Conservation (phyloP, 176 grass and related monocot species). For the Calamus simplicifolius region DNA sequence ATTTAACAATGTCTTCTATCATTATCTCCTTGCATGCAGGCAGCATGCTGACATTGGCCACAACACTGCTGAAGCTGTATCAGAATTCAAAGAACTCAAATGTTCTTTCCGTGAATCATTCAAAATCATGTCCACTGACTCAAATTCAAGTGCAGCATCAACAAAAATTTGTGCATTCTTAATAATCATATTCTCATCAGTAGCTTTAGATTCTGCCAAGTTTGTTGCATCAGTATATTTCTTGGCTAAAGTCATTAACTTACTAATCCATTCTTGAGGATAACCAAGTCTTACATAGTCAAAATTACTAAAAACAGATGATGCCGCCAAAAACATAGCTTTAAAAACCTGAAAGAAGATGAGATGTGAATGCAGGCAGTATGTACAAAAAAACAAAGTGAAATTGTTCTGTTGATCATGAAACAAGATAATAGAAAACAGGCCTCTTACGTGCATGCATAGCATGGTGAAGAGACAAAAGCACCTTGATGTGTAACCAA, state of each 20-base stretch:
- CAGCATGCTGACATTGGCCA: constrained; percentile 32
- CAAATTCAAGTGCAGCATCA: constrained; percentile 49
- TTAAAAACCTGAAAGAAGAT: constrained; percentile 32
- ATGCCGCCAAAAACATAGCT: constrained; percentile 21
- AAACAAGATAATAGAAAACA: no score
- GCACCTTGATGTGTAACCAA: no score
- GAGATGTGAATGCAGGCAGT: constrained; percentile 5
- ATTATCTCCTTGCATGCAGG: constrained; percentile 15
- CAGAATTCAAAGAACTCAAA: constrained; percentile 11
- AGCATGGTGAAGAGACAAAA: no score
- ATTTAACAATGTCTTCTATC: constrained; percentile 27
- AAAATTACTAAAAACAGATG: constrained; percentile 17
- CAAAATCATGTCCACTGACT: constrained; percentile 40
- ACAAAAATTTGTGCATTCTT: constrained; percentile 27
- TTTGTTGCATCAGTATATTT: constrained; percentile 1
- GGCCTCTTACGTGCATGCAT: no score
- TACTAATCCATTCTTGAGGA: constrained; percentile 45
- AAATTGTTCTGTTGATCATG: neutral
- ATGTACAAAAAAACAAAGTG: neutral
- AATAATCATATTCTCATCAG: constrained; percentile 11
- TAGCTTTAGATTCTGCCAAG: constrained; percentile 15
- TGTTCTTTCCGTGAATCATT: constrained; percentile 36
- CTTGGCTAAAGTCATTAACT: constrained; percentile 34
- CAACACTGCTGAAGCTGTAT: constrained; percentile 8
- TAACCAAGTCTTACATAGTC: constrained; percentile 32